Conservation (phyloP, 108 stramenopile genomes). For the Schizochytrium sp. region DNA sequence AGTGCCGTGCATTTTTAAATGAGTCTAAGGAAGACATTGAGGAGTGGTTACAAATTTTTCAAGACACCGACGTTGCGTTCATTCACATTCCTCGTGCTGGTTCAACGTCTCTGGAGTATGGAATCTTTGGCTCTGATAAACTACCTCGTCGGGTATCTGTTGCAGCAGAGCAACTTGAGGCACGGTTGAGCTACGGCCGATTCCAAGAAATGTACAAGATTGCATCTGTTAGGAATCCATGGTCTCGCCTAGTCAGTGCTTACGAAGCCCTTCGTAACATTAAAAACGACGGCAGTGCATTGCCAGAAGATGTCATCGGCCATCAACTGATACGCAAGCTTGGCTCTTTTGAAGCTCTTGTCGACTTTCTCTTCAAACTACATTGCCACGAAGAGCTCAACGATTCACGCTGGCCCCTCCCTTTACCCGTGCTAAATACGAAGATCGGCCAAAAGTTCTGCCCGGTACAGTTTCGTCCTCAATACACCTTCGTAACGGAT, state of each 20-base stretch:
- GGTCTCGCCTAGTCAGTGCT: conserved; percentile 1
- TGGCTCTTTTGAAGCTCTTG: not conserved
- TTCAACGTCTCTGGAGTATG: conserved; percentile 1
- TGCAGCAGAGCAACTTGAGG: not conserved
- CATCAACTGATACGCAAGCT: not conserved
- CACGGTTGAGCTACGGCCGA: conserved; percentile 5
- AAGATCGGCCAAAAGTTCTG: conserved; percentile 29
- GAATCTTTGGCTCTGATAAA: not conserved
- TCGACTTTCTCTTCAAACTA: conserved; percentile 32
- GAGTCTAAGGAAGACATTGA: not conserved
- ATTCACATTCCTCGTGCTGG: conserved; percentile 15
- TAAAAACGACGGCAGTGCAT: not conserved
- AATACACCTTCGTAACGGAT: conserved; percentile 12
- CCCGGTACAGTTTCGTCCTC: conserved; percentile 22
- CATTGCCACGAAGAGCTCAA: not conserved
- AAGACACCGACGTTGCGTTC: not conserved
- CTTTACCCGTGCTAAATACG: not conserved
- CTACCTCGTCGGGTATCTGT: not conserved
- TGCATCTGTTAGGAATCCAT: not conserved
- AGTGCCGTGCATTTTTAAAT: not conserved
- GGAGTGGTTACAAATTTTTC: not conserved
- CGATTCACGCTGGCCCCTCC: conserved; percentile 33
- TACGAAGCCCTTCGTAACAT: not conserved
- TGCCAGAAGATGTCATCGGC: not conserved
- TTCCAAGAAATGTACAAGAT: not conserved